These are phyloP conservation scores for Termitomyces heimii DNA, from an alignment of 768 basidiomycete species.

Conservation along the genomic window DNA sequence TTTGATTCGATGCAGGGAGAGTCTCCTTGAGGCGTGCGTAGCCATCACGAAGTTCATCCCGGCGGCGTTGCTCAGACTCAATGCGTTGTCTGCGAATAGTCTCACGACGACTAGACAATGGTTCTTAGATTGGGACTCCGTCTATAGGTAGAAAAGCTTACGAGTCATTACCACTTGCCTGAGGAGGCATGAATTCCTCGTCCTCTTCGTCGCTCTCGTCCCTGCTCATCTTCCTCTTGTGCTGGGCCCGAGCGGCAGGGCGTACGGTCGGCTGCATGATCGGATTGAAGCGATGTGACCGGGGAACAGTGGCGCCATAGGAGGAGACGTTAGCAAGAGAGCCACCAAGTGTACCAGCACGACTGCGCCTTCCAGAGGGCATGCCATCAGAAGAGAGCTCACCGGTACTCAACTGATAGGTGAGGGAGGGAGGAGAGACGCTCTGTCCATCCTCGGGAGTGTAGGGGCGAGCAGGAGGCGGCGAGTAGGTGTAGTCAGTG, in stretches of 20 bases:
- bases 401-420: constrained; percentile 61
- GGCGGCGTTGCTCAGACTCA: constrained; percentile 88
- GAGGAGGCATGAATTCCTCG: constrained; percentile 64
- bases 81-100: constrained; percentile 89
- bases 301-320: constrained; percentile 56
- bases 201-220: constrained; percentile 71
- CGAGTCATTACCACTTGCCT: constrained; percentile 45
- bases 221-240: constrained; percentile 38
- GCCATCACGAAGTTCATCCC: constrained; percentile 90
- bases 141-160: constrained; percentile 21
- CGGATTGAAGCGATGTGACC: constrained; percentile 78
- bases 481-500: constrained; percentile 52
- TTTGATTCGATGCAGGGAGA: constrained; percentile 86
- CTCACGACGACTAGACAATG: constrained; percentile 62
- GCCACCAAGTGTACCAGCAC: constrained; percentile 38
- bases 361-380: constrained; percentile 59
- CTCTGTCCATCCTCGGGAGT: constrained; percentile 58
- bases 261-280: constrained; percentile 54
- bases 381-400: constrained; percentile 73
- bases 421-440: constrained; percentile 66
- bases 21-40: constrained; percentile 88
- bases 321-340: constrained; percentile 48
- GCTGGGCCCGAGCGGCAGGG: constrained; percentile 40
- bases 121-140: neutral
- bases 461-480: constrained; percentile 58